Evolutionary conservation across 1,284 basidiomycete genomes (phyloP).

Genomic region (Apiotrichum domesticum): DNA sequence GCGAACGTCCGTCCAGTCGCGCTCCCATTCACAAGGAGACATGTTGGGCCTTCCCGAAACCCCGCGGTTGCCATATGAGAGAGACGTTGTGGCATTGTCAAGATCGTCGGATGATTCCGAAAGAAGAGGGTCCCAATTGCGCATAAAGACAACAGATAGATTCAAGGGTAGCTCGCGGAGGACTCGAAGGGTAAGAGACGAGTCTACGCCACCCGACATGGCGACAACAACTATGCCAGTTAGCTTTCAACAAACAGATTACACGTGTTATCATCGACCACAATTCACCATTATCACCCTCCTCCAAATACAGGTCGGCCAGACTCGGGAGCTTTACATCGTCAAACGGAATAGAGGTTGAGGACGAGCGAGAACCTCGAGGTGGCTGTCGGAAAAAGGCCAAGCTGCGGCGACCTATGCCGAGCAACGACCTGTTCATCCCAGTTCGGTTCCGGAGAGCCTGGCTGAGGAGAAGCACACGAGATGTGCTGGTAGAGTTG

Average conservation of each 20-base stretch:
- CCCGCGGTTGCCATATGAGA: slow-evolving; percentile 5
- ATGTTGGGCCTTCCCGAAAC: slow-evolving; percentile 54
- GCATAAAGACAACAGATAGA: slow-evolving; percentile 85
- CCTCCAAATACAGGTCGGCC: slow-evolving; percentile 34
- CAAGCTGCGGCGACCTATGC: not conserved
- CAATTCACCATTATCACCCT: slow-evolving; percentile 55
- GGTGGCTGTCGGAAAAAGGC: not conserved
- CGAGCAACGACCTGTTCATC: not conserved
- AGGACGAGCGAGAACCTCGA: not conserved
- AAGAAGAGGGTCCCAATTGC: slow-evolving; percentile 69
- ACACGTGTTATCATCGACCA: not conserved
- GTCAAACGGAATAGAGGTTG: not conserved
- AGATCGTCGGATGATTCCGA: slow-evolving; percentile 25
- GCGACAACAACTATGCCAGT: slow-evolving; percentile 67
- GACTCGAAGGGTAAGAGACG: slow-evolving; percentile 71
- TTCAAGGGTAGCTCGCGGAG: slow-evolving; percentile 71
- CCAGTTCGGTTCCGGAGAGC: not conserved
- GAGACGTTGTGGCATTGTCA: not conserved
- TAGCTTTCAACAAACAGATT: not conserved
- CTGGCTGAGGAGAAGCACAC: no score
- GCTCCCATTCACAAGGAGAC: slow-evolving; percentile 89
- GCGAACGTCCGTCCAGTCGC: slow-evolving; percentile 87
- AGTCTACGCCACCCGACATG: slow-evolving; percentile 96
- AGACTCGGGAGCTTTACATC: slow-evolving; percentile 18
- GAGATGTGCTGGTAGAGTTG: not conserved